phyloP scores from a whole-genome alignment of 352 stramenopile genomes.

The Globisporangium rhizosaccharum region DNA sequence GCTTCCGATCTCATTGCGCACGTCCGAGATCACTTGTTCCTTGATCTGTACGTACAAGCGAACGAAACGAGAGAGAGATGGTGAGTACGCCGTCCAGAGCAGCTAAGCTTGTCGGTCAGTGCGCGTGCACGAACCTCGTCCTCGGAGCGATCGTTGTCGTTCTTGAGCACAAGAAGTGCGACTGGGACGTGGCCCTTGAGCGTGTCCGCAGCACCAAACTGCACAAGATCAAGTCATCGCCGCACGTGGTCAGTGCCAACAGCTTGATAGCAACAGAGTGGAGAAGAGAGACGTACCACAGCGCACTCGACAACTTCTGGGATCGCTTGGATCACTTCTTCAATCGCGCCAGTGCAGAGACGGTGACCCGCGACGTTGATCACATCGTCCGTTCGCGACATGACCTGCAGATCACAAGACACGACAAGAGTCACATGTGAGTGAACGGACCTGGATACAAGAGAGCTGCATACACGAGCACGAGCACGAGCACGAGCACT shows the following conservation, averaged over 20 bases:
- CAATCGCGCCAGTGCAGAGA: constrained; percentile 83
- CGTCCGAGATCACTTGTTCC: constrained; percentile 18
- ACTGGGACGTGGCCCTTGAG: constrained; percentile 29
- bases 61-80: not conserved
- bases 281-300: constrained; percentile 35
- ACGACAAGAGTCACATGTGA: not conserved
- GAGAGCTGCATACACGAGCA: not conserved
- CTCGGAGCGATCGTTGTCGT: constrained; percentile 17
- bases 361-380: constrained; percentile 89
- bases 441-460: not conserved
- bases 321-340: constrained; percentile 85
- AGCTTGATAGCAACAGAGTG: no score
- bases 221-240: not conserved
- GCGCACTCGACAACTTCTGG: constrained; percentile 84
- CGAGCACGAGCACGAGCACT: constrained; percentile 8
- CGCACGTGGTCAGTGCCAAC: not conserved
- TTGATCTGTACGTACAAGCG: constrained; percentile 10
- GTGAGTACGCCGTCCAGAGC: not conserved
- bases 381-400: constrained; percentile 88
- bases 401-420: constrained; percentile 44
- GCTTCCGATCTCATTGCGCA: constrained; percentile 23
- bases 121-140: constrained; percentile 11
- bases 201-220: constrained; percentile 18
- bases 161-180: constrained; percentile 26
- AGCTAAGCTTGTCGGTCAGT: not conserved